Evolutionary conservation across 495 filamentous ascomycete species (phyloP).

Genomic region (Endocarpon pusillum): DNA sequence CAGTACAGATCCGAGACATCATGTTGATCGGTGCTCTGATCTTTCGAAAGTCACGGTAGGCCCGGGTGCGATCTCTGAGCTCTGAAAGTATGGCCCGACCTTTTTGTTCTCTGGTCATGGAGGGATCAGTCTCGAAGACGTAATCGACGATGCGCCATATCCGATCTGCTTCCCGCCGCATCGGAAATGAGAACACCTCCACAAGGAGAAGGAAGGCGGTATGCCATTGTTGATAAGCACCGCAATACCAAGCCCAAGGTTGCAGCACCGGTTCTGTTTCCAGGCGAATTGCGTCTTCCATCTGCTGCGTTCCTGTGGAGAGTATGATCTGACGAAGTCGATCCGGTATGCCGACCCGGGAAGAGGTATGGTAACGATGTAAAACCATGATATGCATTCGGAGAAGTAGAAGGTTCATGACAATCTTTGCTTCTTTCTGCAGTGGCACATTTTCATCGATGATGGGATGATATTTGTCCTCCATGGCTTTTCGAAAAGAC

Average conservation of each 20-base stretch:
- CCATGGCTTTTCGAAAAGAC: conserved; percentile 38
- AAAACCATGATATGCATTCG: conserved; percentile 47
- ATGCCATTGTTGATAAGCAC: conserved; percentile 31
- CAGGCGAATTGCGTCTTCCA: conserved; percentile 17
- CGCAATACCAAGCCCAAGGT: conserved; percentile 27
- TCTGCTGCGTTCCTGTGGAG: conserved; percentile 13
- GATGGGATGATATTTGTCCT: conserved; percentile 39
- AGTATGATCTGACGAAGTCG: conserved; percentile 17
- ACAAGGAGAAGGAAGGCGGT: conserved; percentile 25
- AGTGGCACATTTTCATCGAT: conserved; percentile 38
- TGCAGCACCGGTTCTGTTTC: conserved; percentile 30
- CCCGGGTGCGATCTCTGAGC: neutral
- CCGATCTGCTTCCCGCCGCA: conserved; percentile 34
- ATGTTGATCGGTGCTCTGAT: conserved; percentile 1
- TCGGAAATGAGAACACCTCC: conserved; percentile 38
- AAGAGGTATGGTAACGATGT: conserved; percentile 38
- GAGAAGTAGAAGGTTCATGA: conserved; percentile 43
- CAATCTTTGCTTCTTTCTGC: conserved; percentile 38
- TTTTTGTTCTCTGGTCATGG: neutral
- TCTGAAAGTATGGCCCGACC: neutral
- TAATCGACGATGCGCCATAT: conserved; percentile 58
- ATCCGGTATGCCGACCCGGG: conserved; percentile 16
- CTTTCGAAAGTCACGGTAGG: neutral
- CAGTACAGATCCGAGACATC: too few species aligned
- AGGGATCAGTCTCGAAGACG: conserved; percentile 30